These are phyloP conservation scores for Cladosporium velox DNA, from an alignment of 2,329 filamentous ascomycete genomes.

Conservation along the genomic window DNA sequence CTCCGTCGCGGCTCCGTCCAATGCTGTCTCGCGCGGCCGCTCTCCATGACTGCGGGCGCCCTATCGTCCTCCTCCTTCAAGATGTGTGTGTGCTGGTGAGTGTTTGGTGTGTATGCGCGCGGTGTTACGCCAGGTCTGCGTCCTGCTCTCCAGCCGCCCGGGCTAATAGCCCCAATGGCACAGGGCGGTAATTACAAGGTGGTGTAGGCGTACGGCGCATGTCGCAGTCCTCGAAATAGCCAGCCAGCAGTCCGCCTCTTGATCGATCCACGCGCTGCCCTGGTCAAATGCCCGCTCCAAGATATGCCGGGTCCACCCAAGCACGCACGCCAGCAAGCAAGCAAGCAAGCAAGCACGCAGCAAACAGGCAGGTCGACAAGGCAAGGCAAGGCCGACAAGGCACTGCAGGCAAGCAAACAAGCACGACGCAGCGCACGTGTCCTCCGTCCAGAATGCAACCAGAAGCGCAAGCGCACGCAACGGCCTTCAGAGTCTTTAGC, in stretches of 20 bases:
- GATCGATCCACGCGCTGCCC: neutral
- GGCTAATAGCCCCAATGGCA: slow-evolving; percentile 19
- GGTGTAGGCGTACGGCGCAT: slow-evolving; percentile 13
- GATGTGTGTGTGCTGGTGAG: neutral
- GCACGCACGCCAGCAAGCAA: slow-evolving; percentile 1
- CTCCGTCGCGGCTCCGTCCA: slow-evolving; percentile 27
- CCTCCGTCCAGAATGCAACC: slow-evolving; percentile 19
- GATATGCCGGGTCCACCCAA: neutral
- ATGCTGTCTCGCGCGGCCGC: slow-evolving; percentile 18
- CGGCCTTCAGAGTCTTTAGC: slow-evolving; percentile 15
- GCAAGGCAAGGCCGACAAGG: neutral
- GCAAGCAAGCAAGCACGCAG: slow-evolving; percentile 9
- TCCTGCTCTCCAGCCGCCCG: slow-evolving; percentile 16
- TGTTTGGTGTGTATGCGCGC: neutral
- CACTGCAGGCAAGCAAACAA: slow-evolving; percentile 3
- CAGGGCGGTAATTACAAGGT: slow-evolving; percentile 2
- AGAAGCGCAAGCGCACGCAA: slow-evolving; percentile 18
- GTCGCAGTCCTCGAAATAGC: slow-evolving; percentile 7
- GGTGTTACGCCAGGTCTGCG: neutral
- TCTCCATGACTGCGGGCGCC: slow-evolving; percentile 6
- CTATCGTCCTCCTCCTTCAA: neutral
- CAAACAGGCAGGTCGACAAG: slow-evolving; percentile 4
- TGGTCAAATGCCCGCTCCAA: neutral
- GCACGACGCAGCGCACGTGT: slow-evolving; percentile 17
- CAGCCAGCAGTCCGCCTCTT: slow-evolving; percentile 8